These are phyloP conservation scores for Ogataea naganishii DNA, from an alignment of 805 yeast genomes.

Conservation along the genomic window DNA sequence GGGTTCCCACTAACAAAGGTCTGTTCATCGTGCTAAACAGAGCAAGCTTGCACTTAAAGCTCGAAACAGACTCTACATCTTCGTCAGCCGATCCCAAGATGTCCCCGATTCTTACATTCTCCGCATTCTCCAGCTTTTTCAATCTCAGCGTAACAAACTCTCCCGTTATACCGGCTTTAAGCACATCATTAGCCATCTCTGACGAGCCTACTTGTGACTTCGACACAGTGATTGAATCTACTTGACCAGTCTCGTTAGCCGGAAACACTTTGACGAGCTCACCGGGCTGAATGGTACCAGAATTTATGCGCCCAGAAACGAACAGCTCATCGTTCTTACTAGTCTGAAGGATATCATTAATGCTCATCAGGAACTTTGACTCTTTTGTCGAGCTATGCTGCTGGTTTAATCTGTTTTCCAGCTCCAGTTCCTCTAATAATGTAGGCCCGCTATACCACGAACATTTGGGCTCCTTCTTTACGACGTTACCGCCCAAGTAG, in stretches of 20 bases:
- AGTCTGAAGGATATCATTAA: slow-evolving; percentile 52
- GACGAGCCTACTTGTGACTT: slow-evolving; percentile 17
- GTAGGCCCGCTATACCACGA: slow-evolving; percentile 37
- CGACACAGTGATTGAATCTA: slow-evolving; percentile 26
- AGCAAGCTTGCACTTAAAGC: slow-evolving; percentile 45
- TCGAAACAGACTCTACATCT: slow-evolving; percentile 34
- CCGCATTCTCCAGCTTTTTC: slow-evolving; percentile 23
- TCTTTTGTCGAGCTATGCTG: slow-evolving; percentile 8
- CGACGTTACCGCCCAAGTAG: slow-evolving; percentile 57
- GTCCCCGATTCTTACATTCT: slow-evolving; percentile 57
- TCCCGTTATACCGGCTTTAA: slow-evolving; percentile 39
- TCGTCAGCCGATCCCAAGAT: slow-evolving; percentile 32
- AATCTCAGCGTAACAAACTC: slow-evolving; percentile 43
- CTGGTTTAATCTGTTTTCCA: slow-evolving; percentile 15
- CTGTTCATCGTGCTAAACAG: slow-evolving; percentile 50
- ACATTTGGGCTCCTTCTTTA: slow-evolving; percentile 26
- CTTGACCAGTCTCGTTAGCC: slow-evolving; percentile 31
- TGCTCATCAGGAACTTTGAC: slow-evolving; percentile 46
- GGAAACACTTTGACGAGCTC: slow-evolving; percentile 56
- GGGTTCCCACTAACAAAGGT: slow-evolving; percentile 75
- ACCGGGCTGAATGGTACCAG: slow-evolving; percentile 66
- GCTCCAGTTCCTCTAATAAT: slow-evolving; percentile 32
- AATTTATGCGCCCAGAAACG: slow-evolving; percentile 55
- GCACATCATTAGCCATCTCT: slow-evolving; percentile 9
- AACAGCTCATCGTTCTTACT: slow-evolving; percentile 41